Percentiles rank a stretch among this genome's conserved stretches.
These are phyloP conservation scores for Pseudogymnoascus sp. DNA, from an alignment of 2,329 filamentous ascomycete species.

Conservation along the genomic window DNA sequence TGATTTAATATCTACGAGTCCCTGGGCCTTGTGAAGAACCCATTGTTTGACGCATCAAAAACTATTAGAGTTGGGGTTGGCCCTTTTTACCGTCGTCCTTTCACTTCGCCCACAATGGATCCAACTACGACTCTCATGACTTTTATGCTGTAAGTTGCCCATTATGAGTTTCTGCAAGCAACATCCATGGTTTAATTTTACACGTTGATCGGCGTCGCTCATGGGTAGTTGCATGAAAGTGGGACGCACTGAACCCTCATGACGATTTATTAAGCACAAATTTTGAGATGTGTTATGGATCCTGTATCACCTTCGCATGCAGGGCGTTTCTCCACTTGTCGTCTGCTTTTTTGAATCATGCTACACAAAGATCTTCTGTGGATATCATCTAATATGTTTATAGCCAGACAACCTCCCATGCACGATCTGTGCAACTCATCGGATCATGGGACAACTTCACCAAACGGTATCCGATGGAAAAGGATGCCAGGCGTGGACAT, in stretches of 20 bases:
- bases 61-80: constrained; percentile 3
- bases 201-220: neutral
- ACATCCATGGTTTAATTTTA: neutral
- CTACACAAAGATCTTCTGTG: neutral
- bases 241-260: neutral
- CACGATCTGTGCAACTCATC: constrained; percentile 67
- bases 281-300: neutral
- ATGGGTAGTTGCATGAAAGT: constrained; percentile 8
- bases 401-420: constrained; percentile 53
- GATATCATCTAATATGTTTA: constrained; percentile 1
- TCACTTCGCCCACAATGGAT: constrained; percentile 38
- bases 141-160: constrained; percentile 55
- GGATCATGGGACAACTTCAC: constrained; percentile 96
- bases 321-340: neutral
- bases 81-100: neutral
- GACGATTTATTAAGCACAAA: neutral
- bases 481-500: constrained; percentile 65
- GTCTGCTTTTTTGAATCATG: neutral
- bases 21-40: neutral
- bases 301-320: neutral
- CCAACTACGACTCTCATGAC: constrained; percentile 60
- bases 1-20: neutral
- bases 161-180: constrained; percentile 13
- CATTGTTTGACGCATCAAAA: neutral
- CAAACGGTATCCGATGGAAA: constrained; percentile 70